These are phyloP conservation scores for Annona cherimola DNA, from an alignment of 164 flowering plant genomes.

Conservation along the genomic window DNA sequence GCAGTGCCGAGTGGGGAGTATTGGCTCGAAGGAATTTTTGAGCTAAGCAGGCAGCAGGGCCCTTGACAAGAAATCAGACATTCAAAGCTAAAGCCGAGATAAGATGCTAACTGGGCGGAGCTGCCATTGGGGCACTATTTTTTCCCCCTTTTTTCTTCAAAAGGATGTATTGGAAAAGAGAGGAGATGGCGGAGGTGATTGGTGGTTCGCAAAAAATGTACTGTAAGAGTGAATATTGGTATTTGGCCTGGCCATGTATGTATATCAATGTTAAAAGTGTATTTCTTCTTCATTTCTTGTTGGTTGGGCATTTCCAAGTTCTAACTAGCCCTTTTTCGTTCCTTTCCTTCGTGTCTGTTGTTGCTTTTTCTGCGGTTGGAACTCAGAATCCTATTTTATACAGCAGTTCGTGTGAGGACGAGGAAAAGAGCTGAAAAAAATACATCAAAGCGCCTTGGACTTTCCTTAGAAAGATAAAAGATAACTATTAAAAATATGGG, in stretches of 20 bases:
- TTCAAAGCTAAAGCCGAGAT: not conserved
- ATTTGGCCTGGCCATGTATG: not conserved
- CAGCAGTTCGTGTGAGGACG: too few species aligned
- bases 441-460: too few species aligned
- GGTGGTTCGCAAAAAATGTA: not conserved
- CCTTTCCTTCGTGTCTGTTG: not conserved
- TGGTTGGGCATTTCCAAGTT: not conserved
- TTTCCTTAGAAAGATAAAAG: too few species aligned
- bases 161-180: not conserved
- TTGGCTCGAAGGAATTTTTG: slow-evolving; percentile 1
- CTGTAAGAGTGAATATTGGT: not conserved
- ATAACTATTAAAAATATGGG: too few species aligned
- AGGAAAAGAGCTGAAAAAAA: too few species aligned
- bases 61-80: not conserved
- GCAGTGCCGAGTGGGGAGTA: not conserved
- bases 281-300: not conserved
- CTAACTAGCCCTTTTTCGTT: not conserved
- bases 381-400: too few species aligned
- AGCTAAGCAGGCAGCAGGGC: not conserved
- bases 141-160: too few species aligned
- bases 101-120: not conserved
- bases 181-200: not conserved
- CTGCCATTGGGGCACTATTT: too few species aligned
- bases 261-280: not conserved
- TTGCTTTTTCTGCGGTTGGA: too few species aligned